Base-by-base conservation (phyloP, 192 early-diverging fungal genomes). In the Coemansia javaensis region DNA sequence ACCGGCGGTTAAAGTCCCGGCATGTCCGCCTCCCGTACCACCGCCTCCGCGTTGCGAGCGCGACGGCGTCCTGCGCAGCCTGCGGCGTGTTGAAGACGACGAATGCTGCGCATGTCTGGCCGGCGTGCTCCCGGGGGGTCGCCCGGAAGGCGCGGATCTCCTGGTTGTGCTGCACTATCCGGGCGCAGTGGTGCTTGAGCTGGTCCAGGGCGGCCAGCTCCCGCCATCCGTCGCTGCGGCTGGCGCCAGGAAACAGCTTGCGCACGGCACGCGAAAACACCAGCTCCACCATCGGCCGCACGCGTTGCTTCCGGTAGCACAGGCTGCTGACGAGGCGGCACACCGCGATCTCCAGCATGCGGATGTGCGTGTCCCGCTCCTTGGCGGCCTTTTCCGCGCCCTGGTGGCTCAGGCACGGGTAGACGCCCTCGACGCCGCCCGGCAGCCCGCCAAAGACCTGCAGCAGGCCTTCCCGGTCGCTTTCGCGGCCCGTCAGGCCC, bases 1-100 rank as follows among this genome's bases (percentile, higher is more conserved):
- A 50, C 7, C 47, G 47, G 4, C 23, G 36, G 35, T 36, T 28
- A 27, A 18, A 40, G 10, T 36, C 15, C 12, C 11, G 4, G 6
- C n/a, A 12, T 10, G 5, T 4, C 1, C 34, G 24, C 14, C 25
- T 36, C 18, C 27, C 10, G 17, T 20, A 20, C 47, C 47, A 39
- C 36, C 37, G 21, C 7, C n/a, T 5, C 17, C 22, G 11, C 18
- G 16, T n/a, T 15, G 36, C 2, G 10, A 35, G 36, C 25, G 25
- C 27, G 23, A n/a, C 34, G 7, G 47, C 47, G 17, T 39, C 35
- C 7, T 50, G 47, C 13, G 47, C 47, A 36, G 47, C 18, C 37
- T 50, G 22, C 16, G 37, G 47, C 8, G 16, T 27, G 27, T 40
- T 50, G 36, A 50, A 50, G 11, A 50, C 47, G 4, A 50, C 23